Evolutionary conservation across 2,329 filamentous ascomycete genomes (phyloP).

Genomic region (Elsinoe australis): DNA sequence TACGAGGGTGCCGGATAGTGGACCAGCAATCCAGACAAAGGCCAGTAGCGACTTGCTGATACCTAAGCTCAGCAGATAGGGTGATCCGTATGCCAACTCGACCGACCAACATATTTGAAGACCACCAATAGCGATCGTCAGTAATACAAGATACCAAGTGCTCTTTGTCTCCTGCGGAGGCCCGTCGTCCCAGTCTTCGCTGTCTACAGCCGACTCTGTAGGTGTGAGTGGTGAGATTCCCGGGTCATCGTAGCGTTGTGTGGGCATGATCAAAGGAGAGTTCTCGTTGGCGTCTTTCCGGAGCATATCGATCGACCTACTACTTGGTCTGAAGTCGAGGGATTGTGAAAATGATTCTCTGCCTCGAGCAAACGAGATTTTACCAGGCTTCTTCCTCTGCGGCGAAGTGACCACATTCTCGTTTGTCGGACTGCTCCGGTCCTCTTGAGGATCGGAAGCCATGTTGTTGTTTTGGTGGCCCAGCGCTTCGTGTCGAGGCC

Average conservation of each 20-base stretch:
- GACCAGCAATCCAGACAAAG: constrained; percentile 50
- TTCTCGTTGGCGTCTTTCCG: constrained; percentile 26
- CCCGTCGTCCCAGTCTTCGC: constrained; percentile 35
- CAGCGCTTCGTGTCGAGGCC: not conserved
- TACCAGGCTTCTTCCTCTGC: not conserved
- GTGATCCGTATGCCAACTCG: constrained; percentile 84
- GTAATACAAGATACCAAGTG: constrained; percentile 72
- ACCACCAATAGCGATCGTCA: constrained; percentile 81
- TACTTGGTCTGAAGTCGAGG: not conserved
- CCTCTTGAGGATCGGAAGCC: not conserved
- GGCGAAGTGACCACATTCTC: not conserved
- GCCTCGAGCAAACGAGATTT: not conserved
- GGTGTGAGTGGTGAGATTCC: constrained; percentile 19
- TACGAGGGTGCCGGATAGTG: constrained; percentile 46
- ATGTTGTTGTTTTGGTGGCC: not conserved
- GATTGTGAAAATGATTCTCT: constrained; percentile 9
- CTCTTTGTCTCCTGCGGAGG: constrained; percentile 63
- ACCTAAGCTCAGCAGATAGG: constrained; percentile 47
- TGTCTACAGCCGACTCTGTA: constrained; percentile 22
- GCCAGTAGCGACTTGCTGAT: constrained; percentile 45
- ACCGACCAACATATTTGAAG: constrained; percentile 95
- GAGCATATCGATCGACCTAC: constrained; percentile 15
- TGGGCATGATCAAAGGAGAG: constrained; percentile 26
- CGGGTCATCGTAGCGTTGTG: constrained; percentile 12
- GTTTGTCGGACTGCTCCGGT: not conserved